Conservation (phyloP, 2,329 filamentous ascomycete species). For the Fusarium camptoceras region DNA sequence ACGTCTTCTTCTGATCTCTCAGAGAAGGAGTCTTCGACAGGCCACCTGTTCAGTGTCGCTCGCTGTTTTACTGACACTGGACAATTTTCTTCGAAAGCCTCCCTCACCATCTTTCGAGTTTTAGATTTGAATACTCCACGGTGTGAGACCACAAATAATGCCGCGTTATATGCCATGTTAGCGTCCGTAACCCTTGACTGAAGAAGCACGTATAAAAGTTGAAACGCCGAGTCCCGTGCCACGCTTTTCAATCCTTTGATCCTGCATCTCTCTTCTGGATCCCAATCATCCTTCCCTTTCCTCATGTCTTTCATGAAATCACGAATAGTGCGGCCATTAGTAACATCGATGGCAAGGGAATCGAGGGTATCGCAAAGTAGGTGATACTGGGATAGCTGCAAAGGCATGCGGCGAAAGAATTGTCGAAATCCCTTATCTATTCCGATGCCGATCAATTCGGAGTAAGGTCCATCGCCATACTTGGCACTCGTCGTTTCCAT, state of each 20-base stretch:
- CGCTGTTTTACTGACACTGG: neutral
- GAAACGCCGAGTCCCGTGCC: neutral
- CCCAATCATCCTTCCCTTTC: neutral
- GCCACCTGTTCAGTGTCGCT: neutral
- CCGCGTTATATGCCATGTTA: neutral
- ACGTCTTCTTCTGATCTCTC: neutral
- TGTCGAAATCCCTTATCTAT: neutral
- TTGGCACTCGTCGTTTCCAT: neutral
- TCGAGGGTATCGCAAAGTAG: neutral
- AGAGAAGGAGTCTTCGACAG: neutral
- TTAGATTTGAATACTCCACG: neutral
- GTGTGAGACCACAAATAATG: neutral
- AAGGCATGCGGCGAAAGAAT: neutral
- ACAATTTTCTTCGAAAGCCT: neutral
- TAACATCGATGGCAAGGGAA: neutral
- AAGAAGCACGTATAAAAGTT: neutral
- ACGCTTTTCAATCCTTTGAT: neutral
- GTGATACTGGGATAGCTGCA: neutral
- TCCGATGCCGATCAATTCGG: neutral
- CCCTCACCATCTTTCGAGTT: neutral
- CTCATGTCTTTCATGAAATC: neutral
- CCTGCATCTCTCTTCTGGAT: neutral
- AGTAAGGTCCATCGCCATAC: neutral
- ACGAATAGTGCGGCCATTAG: neutral
- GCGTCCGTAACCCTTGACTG: neutral